These are phyloP conservation scores for Termitomyces sp. DNA, from an alignment of 768 basidiomycete genomes.

Conservation along the genomic window DNA sequence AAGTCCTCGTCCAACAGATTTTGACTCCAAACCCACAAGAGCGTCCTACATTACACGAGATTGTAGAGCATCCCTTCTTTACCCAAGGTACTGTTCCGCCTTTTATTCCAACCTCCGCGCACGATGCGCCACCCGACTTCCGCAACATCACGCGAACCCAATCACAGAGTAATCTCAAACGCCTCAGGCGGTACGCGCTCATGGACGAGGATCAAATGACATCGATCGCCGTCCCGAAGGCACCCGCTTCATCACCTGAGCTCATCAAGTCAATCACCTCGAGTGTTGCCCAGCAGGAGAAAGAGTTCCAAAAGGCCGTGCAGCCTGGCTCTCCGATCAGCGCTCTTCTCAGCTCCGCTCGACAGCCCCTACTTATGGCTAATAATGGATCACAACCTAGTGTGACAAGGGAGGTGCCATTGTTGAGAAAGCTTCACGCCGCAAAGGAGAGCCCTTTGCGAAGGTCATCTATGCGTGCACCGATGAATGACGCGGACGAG, in stretches of 20 bases:
- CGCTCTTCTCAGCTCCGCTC: conserved; percentile 81
- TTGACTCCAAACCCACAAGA: conserved; percentile 78
- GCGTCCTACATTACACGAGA: conserved; percentile 80
- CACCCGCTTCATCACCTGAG: conserved; percentile 17
- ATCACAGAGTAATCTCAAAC: conserved; percentile 65
- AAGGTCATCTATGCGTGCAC: conserved; percentile 32
- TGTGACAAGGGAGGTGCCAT: conserved; percentile 27
- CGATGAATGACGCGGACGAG: conserved; percentile 39
- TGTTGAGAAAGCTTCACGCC: conserved; percentile 53
- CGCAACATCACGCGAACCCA: conserved; percentile 53
- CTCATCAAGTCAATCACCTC: conserved; percentile 40
- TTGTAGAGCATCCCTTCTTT: conserved; percentile 84
- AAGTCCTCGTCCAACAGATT: conserved; percentile 76
- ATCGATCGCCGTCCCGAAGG: conserved; percentile 36
- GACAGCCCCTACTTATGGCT: conserved; percentile 78
- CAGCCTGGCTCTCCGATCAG: conserved; percentile 94
- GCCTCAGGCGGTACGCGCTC: conserved; percentile 54
- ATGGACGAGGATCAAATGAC: conserved; percentile 58
- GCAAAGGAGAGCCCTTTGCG: conserved; percentile 54
- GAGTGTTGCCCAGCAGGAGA: conserved; percentile 81
- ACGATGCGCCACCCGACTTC: conserved; percentile 73
- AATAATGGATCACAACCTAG: conserved; percentile 21
- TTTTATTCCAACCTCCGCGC: conserved; percentile 75
- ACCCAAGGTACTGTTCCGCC: conserved; percentile 73
- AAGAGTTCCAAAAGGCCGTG: conserved; percentile 94